phyloP scores from a whole-genome alignment of 2,329 filamentous ascomycete species.

The Aspergillus sojae region DNA sequence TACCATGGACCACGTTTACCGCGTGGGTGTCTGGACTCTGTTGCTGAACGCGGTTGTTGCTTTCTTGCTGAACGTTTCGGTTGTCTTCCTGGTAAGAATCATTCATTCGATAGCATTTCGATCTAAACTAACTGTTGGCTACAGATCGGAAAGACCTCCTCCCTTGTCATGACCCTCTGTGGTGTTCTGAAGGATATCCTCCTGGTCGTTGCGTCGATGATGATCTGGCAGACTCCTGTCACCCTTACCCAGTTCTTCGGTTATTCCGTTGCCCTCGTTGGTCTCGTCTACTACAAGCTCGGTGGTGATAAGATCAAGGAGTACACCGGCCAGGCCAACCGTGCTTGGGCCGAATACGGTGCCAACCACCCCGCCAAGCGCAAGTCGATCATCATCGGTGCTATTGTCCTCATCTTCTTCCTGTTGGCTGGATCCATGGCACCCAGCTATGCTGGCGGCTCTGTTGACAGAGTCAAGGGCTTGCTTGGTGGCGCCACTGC shows the following conservation, averaged over 20 bases:
- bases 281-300: constrained; percentile 70
- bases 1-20: constrained; percentile 66
- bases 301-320: constrained; percentile 79
- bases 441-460: constrained; percentile 50
- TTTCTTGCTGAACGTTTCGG: constrained; percentile 79
- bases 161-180: constrained; percentile 80
- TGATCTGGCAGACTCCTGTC: constrained; percentile 77
- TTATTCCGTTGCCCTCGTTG: constrained; percentile 71
- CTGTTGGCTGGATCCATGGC: constrained; percentile 67
- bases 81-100: constrained; percentile 76
- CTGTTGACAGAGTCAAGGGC: constrained; percentile 37
- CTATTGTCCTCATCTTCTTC: constrained; percentile 68
- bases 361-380: constrained; percentile 74
- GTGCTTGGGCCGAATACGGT: constrained; percentile 86
- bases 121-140: background rate
- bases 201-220: constrained; percentile 73
- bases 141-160: constrained; percentile 85
- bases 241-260: constrained; percentile 72
- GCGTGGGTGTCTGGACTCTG: constrained; percentile 67
- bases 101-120: background rate
- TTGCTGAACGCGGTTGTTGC: constrained; percentile 75
- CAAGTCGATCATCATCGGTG: constrained; percentile 72
- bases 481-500: constrained; percentile 39
- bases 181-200: constrained; percentile 89
- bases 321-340: constrained; percentile 70